Conservation (phyloP, 441 rosid genomes). For the Corymbia citriodora region DNA sequence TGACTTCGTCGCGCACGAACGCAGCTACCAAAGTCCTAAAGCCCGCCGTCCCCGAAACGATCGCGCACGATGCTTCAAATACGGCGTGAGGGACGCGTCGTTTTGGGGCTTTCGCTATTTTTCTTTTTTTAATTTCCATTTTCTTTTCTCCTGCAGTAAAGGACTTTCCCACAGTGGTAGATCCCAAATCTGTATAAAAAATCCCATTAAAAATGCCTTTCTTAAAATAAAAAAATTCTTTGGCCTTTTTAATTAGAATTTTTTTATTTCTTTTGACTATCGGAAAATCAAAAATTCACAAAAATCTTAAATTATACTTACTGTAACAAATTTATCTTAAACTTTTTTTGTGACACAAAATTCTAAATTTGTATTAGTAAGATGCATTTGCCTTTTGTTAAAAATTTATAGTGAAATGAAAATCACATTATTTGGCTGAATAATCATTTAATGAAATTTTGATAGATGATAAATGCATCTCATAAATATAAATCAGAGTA, state of each 20-base stretch:
- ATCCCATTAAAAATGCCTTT: neutral
- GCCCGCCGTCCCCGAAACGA: neutral
- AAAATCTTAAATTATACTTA: too few species aligned
- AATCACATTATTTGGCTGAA: rapidly evolving
- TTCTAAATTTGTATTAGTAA: rapidly evolving
- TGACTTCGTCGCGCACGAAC: neutral
- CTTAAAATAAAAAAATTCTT: neutral
- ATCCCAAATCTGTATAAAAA: rapidly evolving
- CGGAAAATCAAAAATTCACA: too few species aligned
- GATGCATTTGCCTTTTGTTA: too few species aligned
- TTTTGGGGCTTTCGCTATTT: rapidly evolving
- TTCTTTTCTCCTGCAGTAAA: neutral
- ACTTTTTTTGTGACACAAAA: rapidly evolving
- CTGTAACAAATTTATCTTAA: too few species aligned
- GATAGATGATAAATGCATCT: rapidly evolving
- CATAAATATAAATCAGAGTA: too few species aligned
- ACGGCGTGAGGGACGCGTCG: neutral
- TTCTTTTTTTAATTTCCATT: too few species aligned
- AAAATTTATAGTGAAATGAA: rapidly evolving
- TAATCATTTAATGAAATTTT: rapidly evolving
- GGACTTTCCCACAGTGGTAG: neutral
- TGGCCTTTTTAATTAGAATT: neutral
- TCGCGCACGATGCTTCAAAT: neutral
- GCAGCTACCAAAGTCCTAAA: neutral
- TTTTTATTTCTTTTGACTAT: too few species aligned